Evolutionary conservation across 495 filamentous ascomycete genomes (phyloP).

Genomic region (Aspergillus wentii): DNA sequence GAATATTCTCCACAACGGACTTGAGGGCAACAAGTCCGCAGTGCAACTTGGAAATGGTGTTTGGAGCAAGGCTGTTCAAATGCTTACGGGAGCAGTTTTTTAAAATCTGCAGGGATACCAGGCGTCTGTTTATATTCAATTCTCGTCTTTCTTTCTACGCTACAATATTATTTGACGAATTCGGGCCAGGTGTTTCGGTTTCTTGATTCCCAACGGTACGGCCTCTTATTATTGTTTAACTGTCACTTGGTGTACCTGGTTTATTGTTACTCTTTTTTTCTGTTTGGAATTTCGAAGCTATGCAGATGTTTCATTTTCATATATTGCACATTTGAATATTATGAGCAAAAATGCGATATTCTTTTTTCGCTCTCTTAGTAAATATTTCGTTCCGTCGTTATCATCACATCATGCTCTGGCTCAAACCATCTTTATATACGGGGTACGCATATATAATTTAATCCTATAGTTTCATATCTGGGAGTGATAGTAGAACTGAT

Average conservation of each 20-base stretch:
- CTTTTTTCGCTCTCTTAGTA: too few species aligned
- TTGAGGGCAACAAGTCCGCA: slow-evolving; percentile 16
- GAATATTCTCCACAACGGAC: slow-evolving; percentile 28
- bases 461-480: too few species aligned
- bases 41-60: slow-evolving; percentile 31
- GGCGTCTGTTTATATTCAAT: slow-evolving; percentile 7
- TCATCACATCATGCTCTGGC: too few species aligned
- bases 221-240: slow-evolving; percentile 1
- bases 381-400: too few species aligned
- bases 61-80: slow-evolving; percentile 38
- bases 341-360: too few species aligned
- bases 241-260: not conserved
- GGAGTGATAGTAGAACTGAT: too few species aligned
- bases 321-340: too few species aligned
- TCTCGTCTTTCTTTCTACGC: slow-evolving; percentile 1
- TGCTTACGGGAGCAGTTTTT: slow-evolving; percentile 29
- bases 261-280: not conserved
- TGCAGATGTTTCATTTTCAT: too few species aligned
- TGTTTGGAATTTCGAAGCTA: not conserved
- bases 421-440: too few species aligned
- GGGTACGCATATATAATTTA: too few species aligned
- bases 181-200: not conserved
- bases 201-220: too few species aligned
- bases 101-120: slow-evolving; percentile 5
- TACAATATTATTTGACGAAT: not conserved